A percentile compares a stretch with the other conserved stretches of the same genome.
These are phyloP conservation scores for Juglanconis oblonga DNA, from an alignment of 2,329 filamentous ascomycete genomes.

Conservation along the genomic window DNA sequence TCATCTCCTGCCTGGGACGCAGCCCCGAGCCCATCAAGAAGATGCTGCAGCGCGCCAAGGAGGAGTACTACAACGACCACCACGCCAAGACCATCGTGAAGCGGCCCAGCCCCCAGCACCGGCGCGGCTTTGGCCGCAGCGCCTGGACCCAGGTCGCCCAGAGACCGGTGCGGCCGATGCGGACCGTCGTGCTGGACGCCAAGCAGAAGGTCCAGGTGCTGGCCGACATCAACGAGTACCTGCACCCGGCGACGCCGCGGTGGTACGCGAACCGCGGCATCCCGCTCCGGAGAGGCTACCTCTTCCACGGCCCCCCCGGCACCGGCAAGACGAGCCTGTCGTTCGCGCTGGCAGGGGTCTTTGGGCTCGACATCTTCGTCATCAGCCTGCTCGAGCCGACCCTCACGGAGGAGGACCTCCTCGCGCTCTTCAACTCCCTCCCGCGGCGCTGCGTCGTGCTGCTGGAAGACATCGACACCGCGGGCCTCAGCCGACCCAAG, in stretches of 20 bases:
- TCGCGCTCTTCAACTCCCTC: slow-evolving; percentile 56
- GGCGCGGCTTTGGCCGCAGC: slow-evolving; percentile 42
- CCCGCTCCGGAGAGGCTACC: slow-evolving; percentile 71
- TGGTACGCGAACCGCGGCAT: slow-evolving; percentile 78
- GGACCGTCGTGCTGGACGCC: slow-evolving; percentile 70
- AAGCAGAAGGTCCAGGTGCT: slow-evolving; percentile 65
- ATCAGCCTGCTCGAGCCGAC: slow-evolving; percentile 58
- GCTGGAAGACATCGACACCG: slow-evolving; percentile 68
- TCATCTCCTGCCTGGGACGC: slow-evolving; percentile 54
- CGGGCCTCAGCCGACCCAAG: slow-evolving; percentile 50
- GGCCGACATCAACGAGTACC: slow-evolving; percentile 73
- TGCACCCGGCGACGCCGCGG: slow-evolving; percentile 64
- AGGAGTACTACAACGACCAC: slow-evolving; percentile 49
- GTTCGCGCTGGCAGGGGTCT: slow-evolving; percentile 63
- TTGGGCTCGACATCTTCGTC: slow-evolving; percentile 65
- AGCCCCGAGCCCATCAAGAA: slow-evolving; percentile 52
- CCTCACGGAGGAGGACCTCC: slow-evolving; percentile 61
- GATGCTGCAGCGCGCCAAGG: slow-evolving; percentile 52
- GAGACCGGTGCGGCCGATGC: slow-evolving; percentile 67
- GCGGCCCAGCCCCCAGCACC: slow-evolving; percentile 45
- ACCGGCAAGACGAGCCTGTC: slow-evolving; percentile 71
- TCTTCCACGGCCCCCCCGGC: slow-evolving; percentile 73
- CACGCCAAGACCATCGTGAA: slow-evolving; percentile 58
- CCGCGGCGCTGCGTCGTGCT: slow-evolving; percentile 64
- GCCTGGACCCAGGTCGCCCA: slow-evolving; percentile 57